Evolutionary conservation across 163 green algal species (phyloP).

Genomic region (Picocystis sp.): DNA sequence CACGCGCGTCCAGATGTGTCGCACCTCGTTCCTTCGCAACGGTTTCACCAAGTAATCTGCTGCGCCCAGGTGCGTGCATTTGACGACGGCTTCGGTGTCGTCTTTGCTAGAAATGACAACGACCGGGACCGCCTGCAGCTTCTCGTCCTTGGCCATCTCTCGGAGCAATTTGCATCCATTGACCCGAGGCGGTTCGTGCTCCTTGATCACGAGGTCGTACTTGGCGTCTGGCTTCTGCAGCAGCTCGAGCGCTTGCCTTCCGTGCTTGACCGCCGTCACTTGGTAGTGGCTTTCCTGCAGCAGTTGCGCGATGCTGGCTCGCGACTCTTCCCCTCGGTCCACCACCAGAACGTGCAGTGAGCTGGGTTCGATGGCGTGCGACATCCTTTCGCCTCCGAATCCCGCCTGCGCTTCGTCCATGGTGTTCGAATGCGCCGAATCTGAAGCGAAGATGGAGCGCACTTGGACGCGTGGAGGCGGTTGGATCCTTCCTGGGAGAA

Average conservation of each 20-base stretch:
- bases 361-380: neutral
- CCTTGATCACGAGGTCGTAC: slow-evolving; percentile 51
- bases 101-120: slow-evolving; percentile 44
- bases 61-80: slow-evolving; percentile 54
- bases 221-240: slow-evolving; percentile 12
- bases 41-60: slow-evolving; percentile 72
- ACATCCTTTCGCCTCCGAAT: no score
- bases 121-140: slow-evolving; percentile 24
- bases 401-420: no score
- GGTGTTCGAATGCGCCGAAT: no score
- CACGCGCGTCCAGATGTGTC: slow-evolving; percentile 62
- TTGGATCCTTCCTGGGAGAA: no score
- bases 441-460: no score
- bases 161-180: slow-evolving; percentile 36
- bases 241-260: slow-evolving; percentile 27
- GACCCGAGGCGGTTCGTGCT: slow-evolving; percentile 37
- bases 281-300: slow-evolving; percentile 25
- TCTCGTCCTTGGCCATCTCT: slow-evolving; percentile 15
- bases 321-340: slow-evolving; percentile 16
- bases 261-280: slow-evolving; percentile 27
- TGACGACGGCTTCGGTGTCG: slow-evolving; percentile 41
- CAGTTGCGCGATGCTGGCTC: slow-evolving; percentile 14
- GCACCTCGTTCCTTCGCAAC: slow-evolving; percentile 57
- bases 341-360: slow-evolving; percentile 25
- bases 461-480: no score